These are phyloP conservation scores for Herpetospermum pedunculosum DNA, from an alignment of 306 rosid genomes.

Conservation along the genomic window DNA sequence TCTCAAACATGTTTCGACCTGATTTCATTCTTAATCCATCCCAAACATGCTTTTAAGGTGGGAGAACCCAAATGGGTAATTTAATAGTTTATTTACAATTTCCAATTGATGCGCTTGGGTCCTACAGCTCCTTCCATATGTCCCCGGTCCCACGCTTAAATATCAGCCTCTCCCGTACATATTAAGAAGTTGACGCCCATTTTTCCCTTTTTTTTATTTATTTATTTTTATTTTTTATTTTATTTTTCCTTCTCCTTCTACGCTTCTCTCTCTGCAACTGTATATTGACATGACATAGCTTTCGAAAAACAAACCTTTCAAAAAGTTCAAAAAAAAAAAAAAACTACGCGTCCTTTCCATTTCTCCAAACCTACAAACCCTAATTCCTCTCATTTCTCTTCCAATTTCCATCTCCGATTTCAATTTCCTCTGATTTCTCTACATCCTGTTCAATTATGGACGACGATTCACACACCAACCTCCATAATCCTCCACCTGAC, in stretches of 20 bases:
- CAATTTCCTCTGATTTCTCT: neutral
- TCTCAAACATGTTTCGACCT: too few species aligned
- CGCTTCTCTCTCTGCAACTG: slow-evolving; percentile 15
- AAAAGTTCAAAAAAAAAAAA: slow-evolving; percentile 39
- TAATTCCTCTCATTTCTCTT: neutral
- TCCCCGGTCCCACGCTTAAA: slow-evolving; percentile 20
- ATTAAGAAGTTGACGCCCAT: slow-evolving; percentile 31
- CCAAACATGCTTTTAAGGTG: too few species aligned
- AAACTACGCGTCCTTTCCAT: slow-evolving; percentile 57
- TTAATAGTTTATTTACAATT: too few species aligned
- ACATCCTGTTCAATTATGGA: slow-evolving; percentile 18
- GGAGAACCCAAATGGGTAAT: too few species aligned
- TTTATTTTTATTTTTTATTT: neutral
- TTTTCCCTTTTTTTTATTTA: slow-evolving; percentile 23
- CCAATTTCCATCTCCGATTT: neutral
- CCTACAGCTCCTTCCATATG: slow-evolving; percentile 15
- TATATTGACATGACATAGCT: slow-evolving; percentile 47
- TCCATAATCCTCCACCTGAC: slow-evolving; percentile 31
- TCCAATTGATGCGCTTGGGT: slow-evolving; percentile 29
- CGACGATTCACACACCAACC: too few species aligned
- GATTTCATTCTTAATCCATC: too few species aligned
- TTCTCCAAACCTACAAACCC: slow-evolving; percentile 19
- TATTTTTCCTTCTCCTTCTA: neutral
- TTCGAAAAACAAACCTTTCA: slow-evolving; percentile 29
- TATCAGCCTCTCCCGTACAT: slow-evolving; percentile 38